A percentile compares a stretch with the other conserved stretches of the same genome.
Evolutionary conservation across 1,284 basidiomycete genomes (phyloP).

Genomic region (Boletellus dicymbophilus): DNA sequence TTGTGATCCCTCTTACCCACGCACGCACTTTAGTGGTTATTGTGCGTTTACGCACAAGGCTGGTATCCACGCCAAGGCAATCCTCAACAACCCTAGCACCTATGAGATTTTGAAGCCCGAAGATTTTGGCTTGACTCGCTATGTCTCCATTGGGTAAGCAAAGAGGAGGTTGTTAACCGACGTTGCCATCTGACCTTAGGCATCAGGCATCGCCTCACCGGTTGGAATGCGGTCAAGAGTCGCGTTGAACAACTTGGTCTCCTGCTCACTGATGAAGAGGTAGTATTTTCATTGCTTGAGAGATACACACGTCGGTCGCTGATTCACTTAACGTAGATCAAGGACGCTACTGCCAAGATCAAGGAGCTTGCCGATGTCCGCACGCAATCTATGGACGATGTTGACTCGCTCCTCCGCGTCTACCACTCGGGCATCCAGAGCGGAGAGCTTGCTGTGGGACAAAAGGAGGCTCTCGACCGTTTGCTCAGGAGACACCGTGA

Average conservation of each 20-base stretch:
- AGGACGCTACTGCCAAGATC: conserved; percentile 99
- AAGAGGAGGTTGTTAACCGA: background rate
- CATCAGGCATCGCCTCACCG: conserved; percentile 87
- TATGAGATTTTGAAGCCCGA: conserved; percentile 98
- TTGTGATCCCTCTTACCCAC: conserved; percentile 3
- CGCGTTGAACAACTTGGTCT: conserved; percentile 97
- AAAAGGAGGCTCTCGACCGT: conserved; percentile 84
- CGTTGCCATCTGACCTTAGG: conserved; percentile 9
- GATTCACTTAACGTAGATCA: conserved; percentile 55
- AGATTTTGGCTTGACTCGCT: conserved; percentile 97
- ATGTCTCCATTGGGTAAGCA: conserved; percentile 92
- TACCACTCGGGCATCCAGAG: conserved; percentile 91
- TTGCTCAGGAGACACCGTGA: conserved; percentile 76
- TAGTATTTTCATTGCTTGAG: conserved; percentile 31
- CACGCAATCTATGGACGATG: conserved; percentile 99
- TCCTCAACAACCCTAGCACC: conserved; percentile 98
- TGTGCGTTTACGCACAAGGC: conserved; percentile 99
- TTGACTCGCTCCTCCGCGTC: conserved; percentile 94
- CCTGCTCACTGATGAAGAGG: conserved; percentile 82
- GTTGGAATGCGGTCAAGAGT: conserved; percentile 99
- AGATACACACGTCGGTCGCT: background rate
- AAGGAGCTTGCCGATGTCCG: conserved; percentile 99
- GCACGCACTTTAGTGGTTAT: conserved; percentile 70
- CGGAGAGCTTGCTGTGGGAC: conserved; percentile 85
- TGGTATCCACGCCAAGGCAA: conserved; percentile 99